A percentile compares a stretch with the other conserved stretches of the same genome.
Conservation (phyloP, 495 filamentous ascomycete species). For the Neurospora sp. region DNA sequence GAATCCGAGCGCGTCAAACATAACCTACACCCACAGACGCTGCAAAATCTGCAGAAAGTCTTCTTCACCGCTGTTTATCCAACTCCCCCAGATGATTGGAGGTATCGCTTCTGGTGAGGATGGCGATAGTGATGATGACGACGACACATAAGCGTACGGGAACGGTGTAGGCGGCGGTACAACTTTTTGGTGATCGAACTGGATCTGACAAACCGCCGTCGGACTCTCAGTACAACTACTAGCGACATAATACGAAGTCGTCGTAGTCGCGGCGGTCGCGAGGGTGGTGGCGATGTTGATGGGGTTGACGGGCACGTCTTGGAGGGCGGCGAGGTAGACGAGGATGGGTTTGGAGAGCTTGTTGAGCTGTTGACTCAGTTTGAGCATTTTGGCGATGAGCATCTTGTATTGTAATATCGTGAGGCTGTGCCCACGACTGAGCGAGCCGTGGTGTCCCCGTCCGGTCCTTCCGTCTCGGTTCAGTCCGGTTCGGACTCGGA, state of each 20-base stretch:
- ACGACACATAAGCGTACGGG: too few relatives aligned
- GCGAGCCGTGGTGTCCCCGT: background rate
- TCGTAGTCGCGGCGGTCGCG: background rate
- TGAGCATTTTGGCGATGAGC: background rate
- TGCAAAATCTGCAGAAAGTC: background rate
- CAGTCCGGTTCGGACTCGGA: background rate
- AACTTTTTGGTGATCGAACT: background rate
- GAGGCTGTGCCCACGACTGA: background rate
- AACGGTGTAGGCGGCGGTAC: background rate
- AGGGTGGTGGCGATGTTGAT: slow-evolving; percentile 1
- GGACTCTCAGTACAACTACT: background rate
- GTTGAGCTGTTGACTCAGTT: background rate
- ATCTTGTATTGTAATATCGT: background rate
- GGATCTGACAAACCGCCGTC: background rate
- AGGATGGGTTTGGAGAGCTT: background rate
- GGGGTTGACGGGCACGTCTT: background rate
- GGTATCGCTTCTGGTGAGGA: too few relatives aligned
- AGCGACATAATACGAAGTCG: background rate
- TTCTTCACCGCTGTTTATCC: too few relatives aligned
- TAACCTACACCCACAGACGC: background rate
- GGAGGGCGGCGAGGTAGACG: background rate
- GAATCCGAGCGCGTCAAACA: background rate
- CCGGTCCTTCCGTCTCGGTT: background rate
- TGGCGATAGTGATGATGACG: too few relatives aligned
- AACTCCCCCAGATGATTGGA: too few relatives aligned